Percentiles rank a stretch among this genome's conserved stretches.
These are phyloP conservation scores for Collybia mongolica DNA, from an alignment of 768 basidiomycete species.

Conservation along the genomic window DNA sequence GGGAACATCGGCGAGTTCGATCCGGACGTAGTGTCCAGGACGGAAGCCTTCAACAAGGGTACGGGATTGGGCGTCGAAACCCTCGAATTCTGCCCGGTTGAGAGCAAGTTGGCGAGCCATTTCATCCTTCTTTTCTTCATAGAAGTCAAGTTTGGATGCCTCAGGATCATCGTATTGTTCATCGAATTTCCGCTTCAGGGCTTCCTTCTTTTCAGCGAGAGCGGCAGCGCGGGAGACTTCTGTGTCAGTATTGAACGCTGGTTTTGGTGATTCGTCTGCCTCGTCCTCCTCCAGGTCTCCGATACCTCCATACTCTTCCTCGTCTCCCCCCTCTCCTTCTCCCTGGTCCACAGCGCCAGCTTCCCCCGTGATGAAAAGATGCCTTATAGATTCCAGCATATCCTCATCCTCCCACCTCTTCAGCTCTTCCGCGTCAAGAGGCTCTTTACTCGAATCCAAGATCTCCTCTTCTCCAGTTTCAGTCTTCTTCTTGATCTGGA, in stretches of 20 bases:
- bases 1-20: slow-evolving; percentile 83
- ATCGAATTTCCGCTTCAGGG: slow-evolving; percentile 92
- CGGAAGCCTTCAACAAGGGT: slow-evolving; percentile 87
- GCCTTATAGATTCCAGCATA: slow-evolving; percentile 81
- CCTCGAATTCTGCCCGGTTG: slow-evolving; percentile 84
- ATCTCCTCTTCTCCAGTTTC: slow-evolving; percentile 42
- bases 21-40: slow-evolving; percentile 89
- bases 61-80: slow-evolving; percentile 72
- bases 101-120: slow-evolving; percentile 81
- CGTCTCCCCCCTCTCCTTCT: slow-evolving; percentile 39
- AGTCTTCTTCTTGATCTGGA: slow-evolving; percentile 50
- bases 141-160: slow-evolving; percentile 79
- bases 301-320: slow-evolving; percentile 37
- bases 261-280: slow-evolving; percentile 13
- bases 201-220: slow-evolving; percentile 86
- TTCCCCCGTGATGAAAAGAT: slow-evolving; percentile 87
- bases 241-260: slow-evolving; percentile 13
- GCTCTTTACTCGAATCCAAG: slow-evolving; percentile 71
- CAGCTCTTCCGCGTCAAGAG: slow-evolving; percentile 45
- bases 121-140: slow-evolving; percentile 88
- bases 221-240: slow-evolving; percentile 44
- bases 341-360: slow-evolving; percentile 29
- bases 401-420: slow-evolving; percentile 84
- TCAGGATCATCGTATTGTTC: slow-evolving; percentile 94
- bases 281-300: slow-evolving; percentile 37